Evolutionary conservation across 2,329 filamentous ascomycete genomes (phyloP).

Genomic region (Paraconiothyrium sp.): DNA sequence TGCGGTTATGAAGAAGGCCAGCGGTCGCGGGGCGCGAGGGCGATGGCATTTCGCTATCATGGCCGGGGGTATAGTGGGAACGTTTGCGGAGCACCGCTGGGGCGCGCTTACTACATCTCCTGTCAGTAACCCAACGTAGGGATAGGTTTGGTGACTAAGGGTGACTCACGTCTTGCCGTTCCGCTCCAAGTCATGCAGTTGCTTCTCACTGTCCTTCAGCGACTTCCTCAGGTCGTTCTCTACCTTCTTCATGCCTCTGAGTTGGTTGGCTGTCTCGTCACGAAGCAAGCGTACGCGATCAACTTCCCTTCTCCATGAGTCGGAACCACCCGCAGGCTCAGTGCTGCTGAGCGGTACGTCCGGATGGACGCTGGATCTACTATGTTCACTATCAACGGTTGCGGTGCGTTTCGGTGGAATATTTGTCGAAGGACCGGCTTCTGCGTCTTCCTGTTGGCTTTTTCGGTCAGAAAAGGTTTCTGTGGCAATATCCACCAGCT

Average conservation of each 20-base stretch:
- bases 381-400: conserved; percentile 23
- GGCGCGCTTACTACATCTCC: conserved; percentile 18
- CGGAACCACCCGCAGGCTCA: conserved; percentile 26
- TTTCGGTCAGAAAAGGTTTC: conserved; percentile 23
- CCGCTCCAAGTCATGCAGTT: conserved; percentile 44
- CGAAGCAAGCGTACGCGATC: conserved; percentile 46
- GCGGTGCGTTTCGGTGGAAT: conserved; percentile 22
- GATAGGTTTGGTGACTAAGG: not conserved
- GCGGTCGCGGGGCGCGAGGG: conserved; percentile 24
- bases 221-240: conserved; percentile 42
- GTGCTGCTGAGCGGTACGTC: conserved; percentile 31
- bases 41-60: conserved; percentile 16
- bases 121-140: not conserved
- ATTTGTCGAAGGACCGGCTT: conserved; percentile 19
- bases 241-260: conserved; percentile 44
- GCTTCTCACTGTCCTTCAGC: conserved; percentile 42
- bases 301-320: conserved; percentile 44
- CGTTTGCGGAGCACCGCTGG: conserved; percentile 31
- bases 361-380: conserved; percentile 19
- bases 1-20: conserved; percentile 11
- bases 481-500: conserved; percentile 14
- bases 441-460: conserved; percentile 21
- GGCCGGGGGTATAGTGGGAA: not conserved
- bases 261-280: conserved; percentile 43
- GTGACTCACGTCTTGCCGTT: conserved; percentile 29